phyloP scores from a whole-genome alignment of 192 early-diverging fungal species.

The Backusella liffmaniae region DNA sequence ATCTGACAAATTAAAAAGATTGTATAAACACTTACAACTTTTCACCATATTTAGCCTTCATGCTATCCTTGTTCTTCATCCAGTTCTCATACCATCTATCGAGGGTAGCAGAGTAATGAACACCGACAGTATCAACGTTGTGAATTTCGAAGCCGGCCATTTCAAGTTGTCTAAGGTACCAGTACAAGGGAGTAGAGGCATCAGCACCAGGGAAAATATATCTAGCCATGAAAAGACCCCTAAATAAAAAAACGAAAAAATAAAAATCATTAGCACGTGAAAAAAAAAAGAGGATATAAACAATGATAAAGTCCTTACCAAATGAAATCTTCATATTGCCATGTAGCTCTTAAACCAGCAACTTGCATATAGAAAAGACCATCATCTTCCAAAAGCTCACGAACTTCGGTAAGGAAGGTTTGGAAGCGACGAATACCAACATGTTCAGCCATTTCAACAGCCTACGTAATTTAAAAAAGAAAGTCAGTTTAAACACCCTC shows the following conservation, averaged over 20 bases:
- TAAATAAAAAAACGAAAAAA: not conserved
- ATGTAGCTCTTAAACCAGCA: conserved; percentile 82
- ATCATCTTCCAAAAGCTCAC: conserved; percentile 95
- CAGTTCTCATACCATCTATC: conserved; percentile 98
- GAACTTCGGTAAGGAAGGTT: conserved; percentile 87
- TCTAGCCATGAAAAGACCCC: conserved; percentile 99
- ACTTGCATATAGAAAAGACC: conserved; percentile 98
- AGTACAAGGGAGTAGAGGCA: conserved; percentile 93
- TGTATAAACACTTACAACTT: conserved; percentile 60
- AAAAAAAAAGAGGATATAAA: not conserved
- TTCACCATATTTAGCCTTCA: conserved; percentile 84
- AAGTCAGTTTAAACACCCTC: not conserved
- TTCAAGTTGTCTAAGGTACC: conserved; percentile 94
- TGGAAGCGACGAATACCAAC: conserved; percentile 93
- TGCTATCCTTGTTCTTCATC: conserved; percentile 88
- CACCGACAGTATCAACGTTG: conserved; percentile 86
- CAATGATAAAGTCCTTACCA: conserved; percentile 31
- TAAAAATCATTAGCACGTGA: not conserved
- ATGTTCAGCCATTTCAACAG: conserved; percentile 99
- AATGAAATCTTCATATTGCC: conserved; percentile 66
- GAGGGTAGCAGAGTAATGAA: conserved; percentile 97
- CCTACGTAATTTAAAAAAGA: conserved; percentile 1
- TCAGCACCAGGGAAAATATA: conserved; percentile 99
- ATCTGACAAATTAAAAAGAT: too few species aligned
- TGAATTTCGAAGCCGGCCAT: conserved; percentile 92